These are phyloP conservation scores for Guillardia theta DNA, from an alignment of 78 protist genomes.

Conservation along the genomic window DNA sequence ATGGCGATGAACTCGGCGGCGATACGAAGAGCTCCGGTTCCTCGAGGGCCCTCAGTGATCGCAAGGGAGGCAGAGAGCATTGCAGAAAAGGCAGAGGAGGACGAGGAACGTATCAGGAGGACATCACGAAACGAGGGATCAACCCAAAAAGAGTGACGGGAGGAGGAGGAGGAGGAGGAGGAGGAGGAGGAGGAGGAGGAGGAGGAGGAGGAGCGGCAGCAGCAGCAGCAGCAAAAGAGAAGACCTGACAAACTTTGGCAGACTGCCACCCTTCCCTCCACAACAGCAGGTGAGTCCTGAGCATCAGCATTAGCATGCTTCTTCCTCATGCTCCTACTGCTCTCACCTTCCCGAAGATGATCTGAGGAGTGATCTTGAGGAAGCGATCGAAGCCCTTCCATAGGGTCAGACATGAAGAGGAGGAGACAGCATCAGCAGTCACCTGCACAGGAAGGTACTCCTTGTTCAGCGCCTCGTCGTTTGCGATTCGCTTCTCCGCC, in stretches of 20 bases:
- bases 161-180: too few species aligned
- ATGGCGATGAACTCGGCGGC: slow-evolving; percentile 63
- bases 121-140: too few species aligned
- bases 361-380: background rate
- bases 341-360: background rate
- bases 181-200: too few species aligned
- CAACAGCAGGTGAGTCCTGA: background rate
- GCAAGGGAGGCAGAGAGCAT: too few species aligned
- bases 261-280: slow-evolving; percentile 46
- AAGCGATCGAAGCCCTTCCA: background rate
- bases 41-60: too few species aligned
- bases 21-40: slow-evolving; percentile 95
- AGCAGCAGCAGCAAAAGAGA: too few species aligned
- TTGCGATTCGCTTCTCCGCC: background rate
- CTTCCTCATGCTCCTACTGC: too few species aligned
- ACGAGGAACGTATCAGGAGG: too few species aligned
- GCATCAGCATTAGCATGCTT: too few species aligned
- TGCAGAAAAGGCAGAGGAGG: too few species aligned
- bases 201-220: too few species aligned
- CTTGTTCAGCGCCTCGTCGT: slow-evolving; percentile 34
- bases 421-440: background rate
- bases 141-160: too few species aligned
- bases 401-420: background rate
- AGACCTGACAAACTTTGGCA: slow-evolving; percentile 89
- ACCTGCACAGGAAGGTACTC: slow-evolving; percentile 92